Base-by-base conservation (phyloP, 1,284 basidiomycete genomes). In the Malassezia restricta region DNA sequence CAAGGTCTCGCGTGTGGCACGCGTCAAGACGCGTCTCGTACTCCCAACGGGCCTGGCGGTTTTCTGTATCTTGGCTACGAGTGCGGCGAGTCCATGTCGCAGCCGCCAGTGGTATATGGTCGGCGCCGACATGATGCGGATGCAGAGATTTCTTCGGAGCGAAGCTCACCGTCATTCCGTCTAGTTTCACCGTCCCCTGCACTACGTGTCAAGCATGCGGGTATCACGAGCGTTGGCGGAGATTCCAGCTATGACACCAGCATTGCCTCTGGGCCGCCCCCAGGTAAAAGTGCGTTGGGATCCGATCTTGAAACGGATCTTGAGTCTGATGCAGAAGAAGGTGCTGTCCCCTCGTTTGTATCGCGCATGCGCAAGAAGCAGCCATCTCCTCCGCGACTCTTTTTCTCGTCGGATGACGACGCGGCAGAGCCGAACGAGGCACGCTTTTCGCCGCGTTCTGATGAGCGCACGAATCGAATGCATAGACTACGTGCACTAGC, bases 221-320 rank as follows among this genome's bases (percentile, higher is more conserved):
- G n/a, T 29, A 28, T 24, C 8, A 8, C 12, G 30, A 15, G 28
- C 9, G 3, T 12, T n/a, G 32, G 11, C 7, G 52, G 24, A 20
- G 52, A 54, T 24, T 48, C 52, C 7, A 54, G 52, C 43, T 49
- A 54, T 47, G 52, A 54, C 32, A 54, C 52, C 6, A 54, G 52
- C 41, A 31, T 49, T 8, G 41, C 41, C 5, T 54, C 52, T 6
- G n/a, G 37, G 33, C 35, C 31, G 17, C 33, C 31, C 9, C 37
- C 14, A 40, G 20, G 17, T 20, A 33, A 48, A 40, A 39, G 40
- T 14, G n/a, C 12, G 20, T 11, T 11, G 12, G 30, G 14, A 9
- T 27, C 7, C 33, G 12, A 24, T n/a, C 52, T 54, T 28, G 47
- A 54, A 33, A 49, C 52, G 17, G 52, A 54, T n/a, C 3, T 54